These are phyloP conservation scores for Corinectria fuckeliana DNA, from an alignment of 2,329 filamentous ascomycete species.

Conservation along the genomic window DNA sequence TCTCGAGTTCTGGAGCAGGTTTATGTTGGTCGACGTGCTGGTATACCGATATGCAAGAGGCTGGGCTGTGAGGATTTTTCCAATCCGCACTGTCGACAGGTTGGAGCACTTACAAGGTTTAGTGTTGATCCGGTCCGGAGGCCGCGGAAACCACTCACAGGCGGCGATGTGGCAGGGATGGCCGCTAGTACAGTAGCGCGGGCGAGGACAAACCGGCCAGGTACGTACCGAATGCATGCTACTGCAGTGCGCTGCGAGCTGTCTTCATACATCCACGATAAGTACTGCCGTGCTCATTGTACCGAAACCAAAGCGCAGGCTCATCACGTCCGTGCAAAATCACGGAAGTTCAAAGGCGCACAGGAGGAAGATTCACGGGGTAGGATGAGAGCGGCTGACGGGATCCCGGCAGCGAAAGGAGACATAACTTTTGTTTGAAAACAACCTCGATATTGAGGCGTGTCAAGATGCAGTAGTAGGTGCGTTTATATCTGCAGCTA, in stretches of 20 bases:
- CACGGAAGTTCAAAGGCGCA: no score
- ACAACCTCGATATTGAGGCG: not conserved
- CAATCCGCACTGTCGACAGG: conserved; percentile 51
- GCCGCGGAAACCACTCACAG: conserved; percentile 39
- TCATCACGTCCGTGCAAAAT: not conserved
- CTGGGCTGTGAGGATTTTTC: conserved; percentile 50
- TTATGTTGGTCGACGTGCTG: conserved; percentile 35
- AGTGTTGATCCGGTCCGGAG: conserved; percentile 48
- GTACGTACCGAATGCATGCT: conserved; percentile 12
- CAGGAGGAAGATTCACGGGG: no score
- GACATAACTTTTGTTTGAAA: no score
- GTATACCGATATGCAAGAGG: conserved; percentile 38
- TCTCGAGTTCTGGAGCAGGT: conserved; percentile 32
- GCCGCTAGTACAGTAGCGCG: conserved; percentile 23
- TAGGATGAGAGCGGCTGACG: no score
- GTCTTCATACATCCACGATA: not conserved
- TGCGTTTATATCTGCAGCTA: not conserved
- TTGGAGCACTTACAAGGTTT: conserved; percentile 45
- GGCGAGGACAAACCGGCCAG: not conserved
- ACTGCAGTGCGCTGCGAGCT: conserved; percentile 1
- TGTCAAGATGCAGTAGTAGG: not conserved
- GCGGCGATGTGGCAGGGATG: conserved; percentile 23
- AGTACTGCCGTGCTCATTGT: no score
- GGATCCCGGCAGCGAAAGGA: not conserved
- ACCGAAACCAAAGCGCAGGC: not conserved